These are phyloP conservation scores for Helicocarpus griseus DNA, from an alignment of 2,329 filamentous ascomycete genomes.

Conservation along the genomic window DNA sequence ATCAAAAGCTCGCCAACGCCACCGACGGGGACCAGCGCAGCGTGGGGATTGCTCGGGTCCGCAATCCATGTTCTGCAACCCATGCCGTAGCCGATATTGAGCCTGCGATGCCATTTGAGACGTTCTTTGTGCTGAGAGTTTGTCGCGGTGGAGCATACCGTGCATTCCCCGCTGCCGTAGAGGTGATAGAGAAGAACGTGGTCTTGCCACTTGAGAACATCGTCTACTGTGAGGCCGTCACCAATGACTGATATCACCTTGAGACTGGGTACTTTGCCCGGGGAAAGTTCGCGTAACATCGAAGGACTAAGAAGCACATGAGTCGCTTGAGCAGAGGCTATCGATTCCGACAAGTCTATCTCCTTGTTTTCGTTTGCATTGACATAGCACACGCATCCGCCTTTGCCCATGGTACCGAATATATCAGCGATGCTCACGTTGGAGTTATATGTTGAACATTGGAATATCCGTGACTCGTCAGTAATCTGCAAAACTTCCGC, in stretches of 20 bases:
- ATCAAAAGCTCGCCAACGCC: slow-evolving; percentile 21
- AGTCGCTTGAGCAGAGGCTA: background rate
- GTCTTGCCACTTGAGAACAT: background rate
- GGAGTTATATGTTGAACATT: background rate
- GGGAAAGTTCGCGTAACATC: background rate
- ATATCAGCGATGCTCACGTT: slow-evolving; percentile 1
- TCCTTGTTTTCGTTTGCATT: background rate
- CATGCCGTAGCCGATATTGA: slow-evolving; percentile 1
- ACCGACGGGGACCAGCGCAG: slow-evolving; percentile 15
- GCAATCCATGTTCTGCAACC: slow-evolving; percentile 1
- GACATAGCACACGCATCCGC: background rate
- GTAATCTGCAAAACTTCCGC: background rate
- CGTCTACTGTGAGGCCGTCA: background rate
- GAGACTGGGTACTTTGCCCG: background rate
- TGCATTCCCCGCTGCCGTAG: background rate
- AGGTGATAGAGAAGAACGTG: slow-evolving; percentile 1
- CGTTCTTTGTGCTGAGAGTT: background rate
- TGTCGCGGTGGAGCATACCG: background rate
- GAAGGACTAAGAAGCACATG: background rate
- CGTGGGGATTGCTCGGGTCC: background rate
- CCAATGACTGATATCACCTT: background rate
- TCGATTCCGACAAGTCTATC: background rate
- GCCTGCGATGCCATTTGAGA: background rate
- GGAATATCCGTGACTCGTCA: background rate
- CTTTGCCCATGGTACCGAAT: background rate